Evolutionary conservation across 106 monocot species (phyloP), one percentile per base, ranked within the genome.

Genomic region (Acorus calamus): DNA sequence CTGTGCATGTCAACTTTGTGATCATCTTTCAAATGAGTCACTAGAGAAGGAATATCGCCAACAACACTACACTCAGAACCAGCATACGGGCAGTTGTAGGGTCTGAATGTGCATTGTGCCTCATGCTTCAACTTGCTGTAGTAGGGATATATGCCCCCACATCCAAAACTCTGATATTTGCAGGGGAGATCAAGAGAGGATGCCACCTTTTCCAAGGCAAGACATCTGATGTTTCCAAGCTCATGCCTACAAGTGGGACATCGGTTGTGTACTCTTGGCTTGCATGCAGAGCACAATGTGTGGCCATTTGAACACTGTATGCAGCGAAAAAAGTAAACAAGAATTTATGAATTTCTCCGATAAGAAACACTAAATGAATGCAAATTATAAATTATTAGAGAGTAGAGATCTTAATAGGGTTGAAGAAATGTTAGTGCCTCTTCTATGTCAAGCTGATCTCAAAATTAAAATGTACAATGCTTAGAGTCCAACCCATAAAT

Each of bases 1-100:
- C 41, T 53, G 43, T 66, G 66, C 66, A 66, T 66, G 66, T 66
- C 66, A 49, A 66, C 66, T 44, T 66, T 66, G 66, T 66, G 66
- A 42, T 66, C 66, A 50, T 66, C 53, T 44, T 66, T 66, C 8
- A 66, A 43, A 42, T 66, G 66, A 54, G 51, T 50, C 4, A 66
- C 66, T 41, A 66, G 11, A 42, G 7, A 66, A 12, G 53, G 66
- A 66, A 66, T 54, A 11, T 66, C 66, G n/a, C 66, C 66, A 13
- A 66, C 13, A 11, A 66, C 66, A 42, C 28, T 53, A n/a, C 66
- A 66, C 12, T 66, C 66, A 8, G 66, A 66, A 8, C 66, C 66
- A 28, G 66, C 66, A 44, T 66, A 66, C 9, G 66, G 66, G 66
- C 66, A 66, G 49, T 53, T 66, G 53, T 66, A 66, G 3, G 66